phyloP scores from a whole-genome alignment of 2,329 filamentous ascomycete species.

The Dothiorella sarmentorum region DNA sequence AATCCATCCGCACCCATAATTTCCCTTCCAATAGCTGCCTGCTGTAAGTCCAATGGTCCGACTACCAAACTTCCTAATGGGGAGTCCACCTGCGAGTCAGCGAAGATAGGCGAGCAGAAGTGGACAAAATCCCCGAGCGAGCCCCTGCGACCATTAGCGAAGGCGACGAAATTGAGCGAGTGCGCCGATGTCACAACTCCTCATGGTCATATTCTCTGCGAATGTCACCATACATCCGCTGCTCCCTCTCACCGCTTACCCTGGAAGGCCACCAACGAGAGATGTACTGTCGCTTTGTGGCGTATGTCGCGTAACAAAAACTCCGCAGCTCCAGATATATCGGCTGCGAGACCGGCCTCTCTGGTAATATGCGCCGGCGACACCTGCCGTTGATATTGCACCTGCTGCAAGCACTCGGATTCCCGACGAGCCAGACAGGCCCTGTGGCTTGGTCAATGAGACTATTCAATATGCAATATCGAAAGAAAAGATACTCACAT shows the following conservation, averaged over 20 bases:
- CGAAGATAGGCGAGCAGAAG: not conserved
- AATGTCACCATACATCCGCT: not conserved
- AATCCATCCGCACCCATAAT: not conserved
- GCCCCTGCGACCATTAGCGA: not conserved
- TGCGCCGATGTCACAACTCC: not conserved
- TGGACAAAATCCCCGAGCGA: not conserved
- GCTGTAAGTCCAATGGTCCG: not conserved
- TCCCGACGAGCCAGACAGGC: not conserved
- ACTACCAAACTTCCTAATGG: not conserved
- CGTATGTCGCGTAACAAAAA: not conserved
- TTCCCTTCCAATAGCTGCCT: not conserved
- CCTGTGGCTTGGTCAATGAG: not conserved
- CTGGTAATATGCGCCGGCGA: not conserved
- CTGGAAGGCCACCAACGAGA: slow-evolving; percentile 4
- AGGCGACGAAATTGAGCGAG: not conserved
- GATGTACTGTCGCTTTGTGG: not conserved
- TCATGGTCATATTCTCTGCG: not conserved
- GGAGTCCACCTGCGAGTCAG: not conserved
- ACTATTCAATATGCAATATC: not conserved
- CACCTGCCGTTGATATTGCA: not conserved
- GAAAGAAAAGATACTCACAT: not conserved
- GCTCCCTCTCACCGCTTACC: not conserved
- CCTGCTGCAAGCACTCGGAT: not conserved
- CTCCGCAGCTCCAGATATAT: not conserved
- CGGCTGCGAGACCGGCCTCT: not conserved